Conservation (phyloP, 2,329 filamentous ascomycete genomes). For the Aspergillus carbonarius region DNA sequence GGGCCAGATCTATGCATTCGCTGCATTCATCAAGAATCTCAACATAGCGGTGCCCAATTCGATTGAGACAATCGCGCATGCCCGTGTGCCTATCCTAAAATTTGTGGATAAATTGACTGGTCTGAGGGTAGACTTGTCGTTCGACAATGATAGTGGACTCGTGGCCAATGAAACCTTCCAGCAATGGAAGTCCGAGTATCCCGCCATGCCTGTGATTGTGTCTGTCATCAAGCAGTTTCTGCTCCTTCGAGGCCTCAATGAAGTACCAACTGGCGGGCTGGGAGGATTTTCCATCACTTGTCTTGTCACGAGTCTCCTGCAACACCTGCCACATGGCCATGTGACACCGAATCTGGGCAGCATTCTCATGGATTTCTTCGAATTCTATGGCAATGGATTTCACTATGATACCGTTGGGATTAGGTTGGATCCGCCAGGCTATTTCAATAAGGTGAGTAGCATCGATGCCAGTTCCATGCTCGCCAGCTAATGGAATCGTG, state of each 20-base stretch:
- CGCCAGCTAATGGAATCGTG: slow-evolving; percentile 10
- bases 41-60: slow-evolving; percentile 59
- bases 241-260: slow-evolving; percentile 83
- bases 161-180: slow-evolving; percentile 77
- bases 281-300: slow-evolving; percentile 95
- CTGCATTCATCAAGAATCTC: slow-evolving; percentile 56
- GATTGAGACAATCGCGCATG: slow-evolving; percentile 68
- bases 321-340: slow-evolving; percentile 72
- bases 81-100: slow-evolving; percentile 90
- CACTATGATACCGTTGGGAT: slow-evolving; percentile 71
- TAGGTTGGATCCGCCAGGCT: slow-evolving; percentile 69
- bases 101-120: slow-evolving; percentile 76
- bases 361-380: slow-evolving; percentile 81
- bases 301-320: slow-evolving; percentile 83
- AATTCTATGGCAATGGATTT: slow-evolving; percentile 84
- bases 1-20: slow-evolving; percentile 61
- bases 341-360: slow-evolving; percentile 71
- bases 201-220: slow-evolving; percentile 82
- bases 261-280: slow-evolving; percentile 85
- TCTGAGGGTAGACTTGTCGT: slow-evolving; percentile 87
- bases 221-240: slow-evolving; percentile 91
- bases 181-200: slow-evolving; percentile 74
- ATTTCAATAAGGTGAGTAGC: slow-evolving; percentile 68
- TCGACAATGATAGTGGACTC: slow-evolving; percentile 85
- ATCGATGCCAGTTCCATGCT: neutral